These are phyloP conservation scores for Cordyceps cateniannulata DNA, from an alignment of 2,329 filamentous ascomycete species.

Conservation along the genomic window DNA sequence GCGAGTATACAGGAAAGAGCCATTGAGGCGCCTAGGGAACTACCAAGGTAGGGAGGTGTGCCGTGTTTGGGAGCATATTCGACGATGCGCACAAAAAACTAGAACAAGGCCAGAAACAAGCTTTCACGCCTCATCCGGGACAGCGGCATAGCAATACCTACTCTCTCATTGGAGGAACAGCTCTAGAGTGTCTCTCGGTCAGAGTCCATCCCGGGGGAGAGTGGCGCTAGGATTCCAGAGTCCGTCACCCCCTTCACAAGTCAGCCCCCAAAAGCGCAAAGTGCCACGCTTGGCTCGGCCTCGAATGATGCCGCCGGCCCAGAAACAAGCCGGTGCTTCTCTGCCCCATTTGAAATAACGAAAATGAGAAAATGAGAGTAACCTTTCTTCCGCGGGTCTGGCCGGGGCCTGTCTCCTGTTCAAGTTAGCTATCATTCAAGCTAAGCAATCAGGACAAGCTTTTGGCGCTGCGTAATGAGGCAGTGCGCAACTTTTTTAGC, in stretches of 20 bases:
- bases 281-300: not conserved
- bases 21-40: too few species aligned
- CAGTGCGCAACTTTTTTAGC: too few species aligned
- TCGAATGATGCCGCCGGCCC: not conserved
- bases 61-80: too few species aligned
- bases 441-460: too few species aligned
- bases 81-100: not conserved
- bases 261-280: not conserved
- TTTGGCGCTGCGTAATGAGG: too few species aligned
- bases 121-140: not conserved
- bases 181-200: not conserved
- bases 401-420: too few species aligned
- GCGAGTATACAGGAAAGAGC: too few species aligned
- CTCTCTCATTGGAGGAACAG: not conserved
- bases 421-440: too few species aligned
- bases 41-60: too few species aligned
- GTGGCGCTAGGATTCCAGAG: not conserved
- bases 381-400: too few species aligned
- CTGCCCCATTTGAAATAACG: not conserved
- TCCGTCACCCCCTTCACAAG: not conserved
- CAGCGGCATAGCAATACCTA: not conserved
- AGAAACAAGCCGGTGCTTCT: conserved; percentile 5
- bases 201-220: not conserved
- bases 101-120: not conserved
- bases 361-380: too few species aligned